Percentiles rank a stretch among this genome's conserved stretches.
Conservation (phyloP, 371 early-diverging fungal species). For the Zancudomyces culisetae region DNA sequence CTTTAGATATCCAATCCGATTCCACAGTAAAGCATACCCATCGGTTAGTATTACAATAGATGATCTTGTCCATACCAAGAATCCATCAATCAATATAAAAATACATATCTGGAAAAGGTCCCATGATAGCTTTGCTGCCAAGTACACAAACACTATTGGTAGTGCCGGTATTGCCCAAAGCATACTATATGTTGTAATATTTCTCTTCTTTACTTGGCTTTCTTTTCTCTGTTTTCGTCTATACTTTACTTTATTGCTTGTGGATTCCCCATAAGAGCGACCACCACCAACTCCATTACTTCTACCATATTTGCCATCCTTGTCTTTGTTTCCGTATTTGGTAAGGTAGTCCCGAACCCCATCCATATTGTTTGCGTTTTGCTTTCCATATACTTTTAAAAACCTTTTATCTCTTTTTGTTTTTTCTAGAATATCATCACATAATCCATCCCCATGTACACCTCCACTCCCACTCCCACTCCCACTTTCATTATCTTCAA, state of each 20-base stretch:
- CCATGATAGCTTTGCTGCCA: not conserved
- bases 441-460: too few species aligned
- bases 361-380: not conserved
- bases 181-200: not conserved
- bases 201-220: too few species aligned
- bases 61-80: not conserved
- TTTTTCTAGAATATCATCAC: too few species aligned
- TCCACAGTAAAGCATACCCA: not conserved
- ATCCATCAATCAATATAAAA: not conserved
- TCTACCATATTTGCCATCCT: not conserved
- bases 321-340: not conserved
- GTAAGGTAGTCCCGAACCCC: not conserved
- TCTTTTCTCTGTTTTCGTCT: too few species aligned
- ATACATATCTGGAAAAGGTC: not conserved
- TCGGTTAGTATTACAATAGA: not conserved
- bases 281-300: not conserved
- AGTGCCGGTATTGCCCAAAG: not conserved
- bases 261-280: not conserved
- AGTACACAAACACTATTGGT: not conserved
- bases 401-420: too few species aligned
- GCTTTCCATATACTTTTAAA: too few species aligned
- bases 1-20: not conserved
- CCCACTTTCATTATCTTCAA: too few species aligned
- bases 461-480: too few species aligned
- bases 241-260: not conserved